A percentile compares a stretch with the other conserved stretches of the same genome.
These are phyloP conservation scores for Solanum hybrid DNA, from an alignment of 305 asterid species.

Conservation along the genomic window DNA sequence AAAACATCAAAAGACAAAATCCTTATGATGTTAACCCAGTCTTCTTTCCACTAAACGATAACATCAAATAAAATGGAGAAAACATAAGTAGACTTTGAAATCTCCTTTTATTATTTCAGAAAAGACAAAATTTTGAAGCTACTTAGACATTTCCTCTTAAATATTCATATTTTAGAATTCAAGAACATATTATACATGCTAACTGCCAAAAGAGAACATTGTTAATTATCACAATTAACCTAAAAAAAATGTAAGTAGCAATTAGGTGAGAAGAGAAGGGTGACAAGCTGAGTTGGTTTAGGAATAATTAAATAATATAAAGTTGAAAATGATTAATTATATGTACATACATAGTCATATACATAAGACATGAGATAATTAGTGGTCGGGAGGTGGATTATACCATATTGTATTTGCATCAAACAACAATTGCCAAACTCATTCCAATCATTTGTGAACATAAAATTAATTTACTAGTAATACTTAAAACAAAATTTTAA, in stretches of 20 bases:
- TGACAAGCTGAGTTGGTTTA: slow-evolving; percentile 29
- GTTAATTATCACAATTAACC: not conserved
- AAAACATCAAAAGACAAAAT: not conserved
- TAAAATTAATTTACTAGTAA: not conserved
- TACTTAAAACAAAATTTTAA: not conserved
- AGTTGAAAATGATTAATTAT: not conserved
- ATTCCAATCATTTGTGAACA: slow-evolving; percentile 7
- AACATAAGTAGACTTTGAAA: not conserved
- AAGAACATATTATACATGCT: not conserved
- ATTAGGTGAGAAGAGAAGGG: slow-evolving; percentile 4
- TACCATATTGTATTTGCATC: not conserved
- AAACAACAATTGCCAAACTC: slow-evolving; percentile 4
- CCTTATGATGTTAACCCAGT: not conserved
- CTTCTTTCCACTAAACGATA: not conserved
- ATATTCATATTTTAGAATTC: not conserved
- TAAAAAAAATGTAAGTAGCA: not conserved
- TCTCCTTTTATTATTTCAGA: not conserved
- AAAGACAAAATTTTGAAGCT: not conserved
- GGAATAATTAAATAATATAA: slow-evolving; percentile 6
- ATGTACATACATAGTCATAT: not conserved
- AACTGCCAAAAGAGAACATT: not conserved
- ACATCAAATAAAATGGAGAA: not conserved
- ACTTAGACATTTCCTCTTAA: not conserved
- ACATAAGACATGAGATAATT: not conserved
- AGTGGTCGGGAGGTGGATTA: slow-evolving; percentile 17